A percentile compares a stretch with the other conserved stretches of the same genome.
Evolutionary conservation across 306 rosid species (phyloP).

Genomic region (Medicago ruthenica): DNA sequence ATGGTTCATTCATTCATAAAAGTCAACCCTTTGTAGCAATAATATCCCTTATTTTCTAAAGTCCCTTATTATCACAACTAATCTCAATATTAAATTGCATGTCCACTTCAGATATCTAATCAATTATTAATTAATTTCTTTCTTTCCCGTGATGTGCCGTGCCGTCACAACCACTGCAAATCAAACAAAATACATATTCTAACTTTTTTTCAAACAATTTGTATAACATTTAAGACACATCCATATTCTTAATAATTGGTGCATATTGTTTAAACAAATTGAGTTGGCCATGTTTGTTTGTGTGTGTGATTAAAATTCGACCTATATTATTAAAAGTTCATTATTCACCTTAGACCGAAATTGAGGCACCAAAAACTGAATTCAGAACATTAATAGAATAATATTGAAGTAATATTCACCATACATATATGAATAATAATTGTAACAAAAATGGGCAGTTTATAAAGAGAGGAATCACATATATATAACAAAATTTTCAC

Average conservation of each 20-base stretch:
- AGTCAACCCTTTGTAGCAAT: constrained; percentile 57
- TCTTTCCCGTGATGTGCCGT: constrained; percentile 65
- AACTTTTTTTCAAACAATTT: constrained; percentile 4
- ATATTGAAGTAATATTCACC: constrained; percentile 30
- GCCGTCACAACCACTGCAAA: constrained; percentile 67
- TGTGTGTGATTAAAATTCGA: constrained; percentile 31
- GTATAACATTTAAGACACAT: constrained; percentile 21
- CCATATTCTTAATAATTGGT: constrained; percentile 32
- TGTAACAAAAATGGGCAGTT: constrained; percentile 32
- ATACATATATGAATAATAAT: constrained; percentile 2
- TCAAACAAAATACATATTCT: constrained; percentile 37
- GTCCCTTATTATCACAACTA: constrained; percentile 38
- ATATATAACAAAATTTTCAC: constrained; percentile 44
- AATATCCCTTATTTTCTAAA: constrained; percentile 1
- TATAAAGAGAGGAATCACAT: not conserved
- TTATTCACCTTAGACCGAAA: constrained; percentile 27
- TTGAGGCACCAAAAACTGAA: constrained; percentile 2
- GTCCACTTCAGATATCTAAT: constrained; percentile 36
- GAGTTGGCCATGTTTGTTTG: constrained; percentile 18
- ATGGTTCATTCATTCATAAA: constrained; percentile 2
- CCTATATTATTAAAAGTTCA: constrained; percentile 5
- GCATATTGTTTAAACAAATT: constrained; percentile 7
- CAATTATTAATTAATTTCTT: constrained; percentile 32
- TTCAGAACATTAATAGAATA: not conserved
- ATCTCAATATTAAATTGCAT: constrained; percentile 49